Base-by-base conservation (phyloP, 345 rosid genomes). In the Passiflora organensis region DNA sequence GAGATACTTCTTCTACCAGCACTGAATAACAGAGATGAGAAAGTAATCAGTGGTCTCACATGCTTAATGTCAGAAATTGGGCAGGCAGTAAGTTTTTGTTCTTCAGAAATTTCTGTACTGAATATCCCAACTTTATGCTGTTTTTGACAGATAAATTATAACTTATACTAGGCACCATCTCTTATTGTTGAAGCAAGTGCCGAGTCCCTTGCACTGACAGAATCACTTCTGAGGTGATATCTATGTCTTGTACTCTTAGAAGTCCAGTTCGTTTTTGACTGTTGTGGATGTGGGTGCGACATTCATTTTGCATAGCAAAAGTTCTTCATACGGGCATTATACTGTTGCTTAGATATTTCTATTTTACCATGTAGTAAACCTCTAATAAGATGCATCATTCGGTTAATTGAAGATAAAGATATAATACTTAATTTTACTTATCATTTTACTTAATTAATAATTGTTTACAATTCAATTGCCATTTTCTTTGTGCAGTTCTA, bases 11-110 rank as follows among this genome's bases (percentile, higher is more conserved):
- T 91, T 65, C 65, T 80, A 39, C 89, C 91, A 20, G 95, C 95
- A 56, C 89, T 87, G 51, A 66, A 69, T 32, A 83, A 76, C 64
- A 80, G 83, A 64, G 90, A 87, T 72, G 86, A 72, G 57, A 82
- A 75, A 78, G 74, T 88, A 52, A 77, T 87, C 63, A 79, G 79
- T 71, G 98, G 98, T 63, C 83, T 91, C 45, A 86, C 93, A 17
- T 80, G 86, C 72, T 78, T 91, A 78, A 70, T 91, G 85, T 83
- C 96, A 34, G 95, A 91, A 73, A 87, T 91, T 53, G 96, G 98
- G 63, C 98, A 87, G 72, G 96, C 98, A 53, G 96, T 91, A 68
- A 83, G 91, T 79, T 39, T 28, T 14, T 45, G 43, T 55, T 17
- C 49, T 59, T 48, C 50, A 38, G 5, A 38, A 25, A 11, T 41